Percentiles rank a stretch among this genome's conserved stretches.
Conservation (phyloP, 2,329 filamentous ascomycete species). For the Scedosporium minutisporum region DNA sequence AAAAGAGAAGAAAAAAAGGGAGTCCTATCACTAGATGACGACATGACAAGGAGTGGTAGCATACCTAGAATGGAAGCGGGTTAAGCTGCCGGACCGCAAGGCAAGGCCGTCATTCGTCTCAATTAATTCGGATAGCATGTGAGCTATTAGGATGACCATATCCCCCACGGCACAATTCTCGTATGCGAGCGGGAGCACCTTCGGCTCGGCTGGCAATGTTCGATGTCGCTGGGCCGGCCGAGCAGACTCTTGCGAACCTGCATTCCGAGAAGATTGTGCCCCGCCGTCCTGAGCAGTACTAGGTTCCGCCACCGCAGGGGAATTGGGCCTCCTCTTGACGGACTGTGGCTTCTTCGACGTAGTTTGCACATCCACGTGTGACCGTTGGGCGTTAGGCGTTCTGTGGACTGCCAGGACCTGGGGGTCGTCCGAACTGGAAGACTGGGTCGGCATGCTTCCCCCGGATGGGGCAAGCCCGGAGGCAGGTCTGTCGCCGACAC, state of each 20-base stretch:
- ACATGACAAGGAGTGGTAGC: conserved; percentile 9
- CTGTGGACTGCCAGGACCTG: not conserved
- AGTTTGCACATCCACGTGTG: not conserved
- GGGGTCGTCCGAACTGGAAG: not conserved
- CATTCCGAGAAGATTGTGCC: conserved; percentile 18
- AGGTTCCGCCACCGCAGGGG: not conserved
- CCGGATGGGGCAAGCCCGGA: not conserved
- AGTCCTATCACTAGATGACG: not conserved
- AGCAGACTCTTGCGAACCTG: conserved; percentile 16
- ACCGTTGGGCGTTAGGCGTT: not conserved
- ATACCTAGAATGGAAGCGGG: conserved; percentile 88
- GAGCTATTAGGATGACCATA: conserved; percentile 80
- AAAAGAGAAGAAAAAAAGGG: not conserved
- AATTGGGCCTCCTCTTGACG: conserved; percentile 2
- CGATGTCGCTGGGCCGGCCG: conserved; percentile 42
- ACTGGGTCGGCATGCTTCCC: not conserved
- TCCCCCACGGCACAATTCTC: conserved; percentile 76
- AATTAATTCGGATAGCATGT: conserved; percentile 94
- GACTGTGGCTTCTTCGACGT: not conserved
- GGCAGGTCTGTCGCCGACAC: not conserved
- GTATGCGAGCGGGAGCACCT: conserved; percentile 62
- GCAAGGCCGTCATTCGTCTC: conserved; percentile 84
- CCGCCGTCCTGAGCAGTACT: conserved; percentile 9
- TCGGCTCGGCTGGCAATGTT: conserved; percentile 40
- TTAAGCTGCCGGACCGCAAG: conserved; percentile 66